A percentile compares a stretch with the other conserved stretches of the same genome.
These are phyloP conservation scores for Amylocarpus encephaloides DNA, from an alignment of 2,329 filamentous ascomycete species.

Conservation along the genomic window DNA sequence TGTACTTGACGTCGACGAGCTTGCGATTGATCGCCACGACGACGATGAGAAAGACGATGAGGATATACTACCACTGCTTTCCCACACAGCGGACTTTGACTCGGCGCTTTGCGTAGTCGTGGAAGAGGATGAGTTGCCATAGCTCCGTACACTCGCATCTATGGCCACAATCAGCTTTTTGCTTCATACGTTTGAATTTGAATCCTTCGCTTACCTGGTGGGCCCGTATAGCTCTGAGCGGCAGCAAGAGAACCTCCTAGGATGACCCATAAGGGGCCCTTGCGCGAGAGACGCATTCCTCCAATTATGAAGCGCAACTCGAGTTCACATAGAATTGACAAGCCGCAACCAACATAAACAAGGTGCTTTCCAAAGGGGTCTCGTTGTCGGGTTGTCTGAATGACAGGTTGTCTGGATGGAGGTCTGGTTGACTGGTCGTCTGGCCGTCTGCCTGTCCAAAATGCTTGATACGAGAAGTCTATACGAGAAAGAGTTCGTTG, in stretches of 20 bases:
- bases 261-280: slow-evolving; percentile 13
- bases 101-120: neutral
- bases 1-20: neutral
- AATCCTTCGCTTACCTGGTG: slow-evolving; percentile 7
- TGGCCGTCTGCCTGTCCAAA: too few species aligned
- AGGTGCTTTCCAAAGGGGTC: neutral
- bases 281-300: slow-evolving; percentile 15
- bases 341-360: neutral
- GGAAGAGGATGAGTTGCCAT: slow-evolving; percentile 2
- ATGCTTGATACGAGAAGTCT: neutral
- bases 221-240: neutral
- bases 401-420: too few species aligned
- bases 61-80: neutral
- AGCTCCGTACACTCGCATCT: neutral
- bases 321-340: neutral
- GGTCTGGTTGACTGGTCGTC: too few species aligned
- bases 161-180: neutral
- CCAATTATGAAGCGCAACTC: neutral
- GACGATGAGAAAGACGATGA: neutral
- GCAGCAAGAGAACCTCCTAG: slow-evolving; percentile 10
- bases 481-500: neutral
- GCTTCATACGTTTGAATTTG: neutral
- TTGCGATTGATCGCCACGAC: neutral
- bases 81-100: neutral
- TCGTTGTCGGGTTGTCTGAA: too few species aligned